Conservation (phyloP, 75 land plant species). For the Cupressus sempervirens region DNA sequence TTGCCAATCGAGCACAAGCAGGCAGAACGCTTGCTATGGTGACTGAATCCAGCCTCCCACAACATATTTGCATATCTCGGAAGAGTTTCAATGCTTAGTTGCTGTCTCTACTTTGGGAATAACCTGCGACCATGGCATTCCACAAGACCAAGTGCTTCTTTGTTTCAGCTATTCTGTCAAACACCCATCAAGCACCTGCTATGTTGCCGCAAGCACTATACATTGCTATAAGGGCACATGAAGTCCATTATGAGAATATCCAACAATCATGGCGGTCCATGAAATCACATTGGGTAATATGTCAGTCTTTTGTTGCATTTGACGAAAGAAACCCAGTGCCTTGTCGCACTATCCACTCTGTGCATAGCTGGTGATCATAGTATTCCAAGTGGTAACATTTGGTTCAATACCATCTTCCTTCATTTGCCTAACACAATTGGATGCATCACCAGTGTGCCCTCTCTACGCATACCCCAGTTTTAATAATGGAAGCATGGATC, state of each 20-base stretch:
- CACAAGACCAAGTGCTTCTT: conserved; percentile 11
- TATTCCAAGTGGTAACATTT: too few species aligned
- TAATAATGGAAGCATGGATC: too few species aligned
- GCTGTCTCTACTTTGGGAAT: conserved; percentile 11
- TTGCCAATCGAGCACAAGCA: conserved; percentile 10
- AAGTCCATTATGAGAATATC: conserved; percentile 29
- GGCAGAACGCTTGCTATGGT: background rate
- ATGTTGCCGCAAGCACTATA: conserved; percentile 18
- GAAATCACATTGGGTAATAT: conserved; percentile 26
- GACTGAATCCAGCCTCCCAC: conserved; percentile 1
- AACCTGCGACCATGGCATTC: too few species aligned
- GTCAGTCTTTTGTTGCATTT: conserved; percentile 4
- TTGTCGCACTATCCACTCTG: too few species aligned
- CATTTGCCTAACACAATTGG: too few species aligned
- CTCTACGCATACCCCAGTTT: too few species aligned
- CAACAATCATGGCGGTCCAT: conserved; percentile 28
- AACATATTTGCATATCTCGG: background rate
- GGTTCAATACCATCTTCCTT: too few species aligned
- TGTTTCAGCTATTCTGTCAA: conserved; percentile 6
- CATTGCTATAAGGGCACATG: conserved; percentile 26
- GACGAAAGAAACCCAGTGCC: too few species aligned
- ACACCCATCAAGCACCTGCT: conserved; percentile 12
- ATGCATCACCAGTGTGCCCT: too few species aligned
- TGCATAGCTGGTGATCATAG: too few species aligned
- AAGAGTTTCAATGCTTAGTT: conserved; percentile 3